A percentile compares a stretch with the other conserved stretches of the same genome.
phyloP scores from a whole-genome alignment of 495 filamentous ascomycete genomes.

The Neurospora discreta region DNA sequence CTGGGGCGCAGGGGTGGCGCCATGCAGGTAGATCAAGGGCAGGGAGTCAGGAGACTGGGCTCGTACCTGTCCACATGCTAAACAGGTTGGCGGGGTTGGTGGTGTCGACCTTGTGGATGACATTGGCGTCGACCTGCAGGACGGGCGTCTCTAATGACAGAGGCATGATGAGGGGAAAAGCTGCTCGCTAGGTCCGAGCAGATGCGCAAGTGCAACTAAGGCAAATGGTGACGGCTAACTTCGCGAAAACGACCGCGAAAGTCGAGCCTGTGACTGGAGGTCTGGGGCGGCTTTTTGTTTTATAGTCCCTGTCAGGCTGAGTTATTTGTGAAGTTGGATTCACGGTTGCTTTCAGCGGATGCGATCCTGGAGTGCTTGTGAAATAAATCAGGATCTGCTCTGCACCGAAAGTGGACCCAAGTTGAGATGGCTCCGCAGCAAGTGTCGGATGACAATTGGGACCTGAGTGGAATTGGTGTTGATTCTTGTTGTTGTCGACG shows the following conservation, averaged over 20 bases:
- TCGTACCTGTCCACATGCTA: constrained; percentile 95
- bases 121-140: constrained; percentile 71
- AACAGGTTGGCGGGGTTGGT: constrained; percentile 86
- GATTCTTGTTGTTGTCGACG: background rate
- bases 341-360: constrained; percentile 1
- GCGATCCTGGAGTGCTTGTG: constrained; percentile 11
- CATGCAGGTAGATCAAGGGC: constrained; percentile 7
- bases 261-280: constrained; percentile 1
- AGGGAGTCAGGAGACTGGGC: background rate
- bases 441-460: background rate
- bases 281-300: background rate
- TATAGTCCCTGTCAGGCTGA: background rate
- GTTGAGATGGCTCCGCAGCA: background rate
- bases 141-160: constrained; percentile 35
- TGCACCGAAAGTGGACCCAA: constrained; percentile 17
- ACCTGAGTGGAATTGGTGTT: background rate
- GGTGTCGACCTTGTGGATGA: constrained; percentile 90
- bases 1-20: constrained; percentile 4
- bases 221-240: constrained; percentile 8
- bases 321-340: background rate
- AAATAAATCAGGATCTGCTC: constrained; percentile 15
- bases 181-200: constrained; percentile 25
- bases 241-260: constrained; percentile 13
- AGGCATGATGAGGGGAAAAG: constrained; percentile 20
- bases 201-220: constrained; percentile 6